These are phyloP conservation scores for Spiraea crenata DNA, from an alignment of 331 rosid genomes.

Conservation along the genomic window DNA sequence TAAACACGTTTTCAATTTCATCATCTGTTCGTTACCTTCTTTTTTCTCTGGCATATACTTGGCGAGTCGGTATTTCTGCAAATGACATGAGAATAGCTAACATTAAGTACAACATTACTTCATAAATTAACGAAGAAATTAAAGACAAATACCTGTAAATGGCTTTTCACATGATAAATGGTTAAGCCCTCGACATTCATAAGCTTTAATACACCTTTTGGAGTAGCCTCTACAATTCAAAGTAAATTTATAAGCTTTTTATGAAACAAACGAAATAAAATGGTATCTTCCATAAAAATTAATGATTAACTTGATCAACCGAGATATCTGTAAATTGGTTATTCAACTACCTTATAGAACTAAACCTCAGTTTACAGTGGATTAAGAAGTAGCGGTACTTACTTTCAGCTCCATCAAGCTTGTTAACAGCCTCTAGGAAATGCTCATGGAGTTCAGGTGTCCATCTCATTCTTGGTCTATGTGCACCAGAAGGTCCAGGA, in stretches of 20 bases:
- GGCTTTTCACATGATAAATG: constrained; percentile 49
- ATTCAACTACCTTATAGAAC: neutral
- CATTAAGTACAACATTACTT: neutral
- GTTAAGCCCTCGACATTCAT: constrained; percentile 42
- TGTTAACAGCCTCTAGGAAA: constrained; percentile 39
- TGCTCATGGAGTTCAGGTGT: constrained; percentile 42
- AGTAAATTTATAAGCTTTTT: neutral
- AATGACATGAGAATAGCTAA: constrained; percentile 15
- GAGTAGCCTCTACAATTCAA: constrained; percentile 45
- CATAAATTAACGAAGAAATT: neutral
- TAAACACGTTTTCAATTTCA: neutral
- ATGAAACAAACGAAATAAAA: neutral
- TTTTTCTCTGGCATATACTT: constrained; percentile 44
- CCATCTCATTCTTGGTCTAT: constrained; percentile 45
- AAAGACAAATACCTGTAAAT: constrained; percentile 37
- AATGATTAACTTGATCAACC: neutral
- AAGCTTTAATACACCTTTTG: constrained; percentile 37
- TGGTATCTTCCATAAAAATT: neutral
- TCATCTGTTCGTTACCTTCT: constrained; percentile 32
- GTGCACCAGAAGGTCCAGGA: constrained; percentile 27
- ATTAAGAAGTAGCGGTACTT: constrained; percentile 8
- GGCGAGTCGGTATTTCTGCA: constrained; percentile 47
- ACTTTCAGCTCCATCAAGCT: constrained; percentile 48
- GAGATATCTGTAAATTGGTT: neutral
- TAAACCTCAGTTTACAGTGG: neutral